A percentile compares a stretch with the other conserved stretches of the same genome.
Evolutionary conservation across 1,284 basidiomycete genomes (phyloP).

Genomic region (Ganoderma leucocontextum): DNA sequence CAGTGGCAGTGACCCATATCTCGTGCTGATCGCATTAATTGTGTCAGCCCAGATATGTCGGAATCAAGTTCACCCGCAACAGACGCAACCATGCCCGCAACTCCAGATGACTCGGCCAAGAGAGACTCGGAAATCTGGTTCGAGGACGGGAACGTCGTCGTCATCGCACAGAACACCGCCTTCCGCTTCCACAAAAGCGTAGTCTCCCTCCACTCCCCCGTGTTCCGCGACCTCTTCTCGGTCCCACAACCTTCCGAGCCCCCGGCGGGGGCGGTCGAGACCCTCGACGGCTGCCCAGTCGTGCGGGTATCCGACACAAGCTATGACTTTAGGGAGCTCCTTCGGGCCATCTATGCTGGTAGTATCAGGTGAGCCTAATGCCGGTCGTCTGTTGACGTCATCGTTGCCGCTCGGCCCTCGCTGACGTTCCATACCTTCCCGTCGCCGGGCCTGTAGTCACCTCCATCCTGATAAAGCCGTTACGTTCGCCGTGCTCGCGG

Average conservation of each 20-base stretch:
- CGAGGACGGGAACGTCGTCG: slow-evolving; percentile 11
- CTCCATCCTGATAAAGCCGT: neutral
- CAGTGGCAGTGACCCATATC: too few relatives aligned
- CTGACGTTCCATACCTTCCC: neutral
- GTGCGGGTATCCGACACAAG: slow-evolving; percentile 19
- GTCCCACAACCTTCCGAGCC: slow-evolving; percentile 1
- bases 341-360: slow-evolving; percentile 18
- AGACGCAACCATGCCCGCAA: neutral
- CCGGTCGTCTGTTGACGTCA: too few relatives aligned
- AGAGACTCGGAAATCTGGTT: slow-evolving; percentile 10
- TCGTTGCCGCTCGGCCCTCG: too few relatives aligned
- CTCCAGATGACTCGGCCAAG: neutral
- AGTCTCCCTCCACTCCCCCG: neutral
- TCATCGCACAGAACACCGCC: slow-evolving; percentile 1
- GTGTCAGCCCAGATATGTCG: too few relatives aligned
- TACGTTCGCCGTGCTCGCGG: slow-evolving; percentile 3
- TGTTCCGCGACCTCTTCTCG: slow-evolving; percentile 12
- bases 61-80: neutral
- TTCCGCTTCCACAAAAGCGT: slow-evolving; percentile 5
- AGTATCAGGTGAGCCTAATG: slow-evolving; percentile 6
- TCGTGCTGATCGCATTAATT: too few relatives aligned
- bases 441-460: neutral
- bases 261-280: neutral
- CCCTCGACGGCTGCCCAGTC: slow-evolving; percentile 17
- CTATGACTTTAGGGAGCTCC: slow-evolving; percentile 21